phyloP scores from a whole-genome alignment of 148 eudicot genomes.

The Oxyria digyna region DNA sequence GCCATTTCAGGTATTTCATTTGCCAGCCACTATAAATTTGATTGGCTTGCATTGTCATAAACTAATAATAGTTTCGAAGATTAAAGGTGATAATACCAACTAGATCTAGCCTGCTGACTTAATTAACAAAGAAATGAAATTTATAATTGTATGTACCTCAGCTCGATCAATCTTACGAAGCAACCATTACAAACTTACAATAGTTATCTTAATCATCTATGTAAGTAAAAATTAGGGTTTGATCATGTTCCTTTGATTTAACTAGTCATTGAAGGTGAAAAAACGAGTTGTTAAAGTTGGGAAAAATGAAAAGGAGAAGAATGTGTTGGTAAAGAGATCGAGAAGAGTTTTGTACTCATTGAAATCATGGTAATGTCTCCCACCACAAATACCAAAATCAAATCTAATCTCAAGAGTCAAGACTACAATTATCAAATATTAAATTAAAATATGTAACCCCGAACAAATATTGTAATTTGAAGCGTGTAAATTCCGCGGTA shows the following conservation, averaged over 20 bases:
- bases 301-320: background rate
- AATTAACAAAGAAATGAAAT: too few relatives aligned
- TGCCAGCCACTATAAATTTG: too few relatives aligned
- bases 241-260: background rate
- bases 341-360: background rate
- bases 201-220: too few relatives aligned
- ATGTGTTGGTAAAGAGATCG: background rate
- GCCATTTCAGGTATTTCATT: background rate
- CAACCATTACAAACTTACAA: too few relatives aligned
- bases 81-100: too few relatives aligned
- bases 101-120: too few relatives aligned
- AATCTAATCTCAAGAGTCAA: background rate
- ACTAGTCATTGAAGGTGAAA: too few relatives aligned
- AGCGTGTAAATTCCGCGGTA: background rate
- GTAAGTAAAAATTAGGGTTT: background rate
- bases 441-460: background rate
- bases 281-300: background rate
- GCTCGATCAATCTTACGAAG: too few relatives aligned
- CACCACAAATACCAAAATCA: background rate
- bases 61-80: too few relatives aligned
- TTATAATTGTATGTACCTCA: too few relatives aligned
- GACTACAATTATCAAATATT: background rate
- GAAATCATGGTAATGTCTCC: conserved; percentile 1
- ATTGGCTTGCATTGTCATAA: too few relatives aligned
- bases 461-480: too few relatives aligned